Conservation (phyloP, 345 rosid species). For the Salix exigua region DNA sequence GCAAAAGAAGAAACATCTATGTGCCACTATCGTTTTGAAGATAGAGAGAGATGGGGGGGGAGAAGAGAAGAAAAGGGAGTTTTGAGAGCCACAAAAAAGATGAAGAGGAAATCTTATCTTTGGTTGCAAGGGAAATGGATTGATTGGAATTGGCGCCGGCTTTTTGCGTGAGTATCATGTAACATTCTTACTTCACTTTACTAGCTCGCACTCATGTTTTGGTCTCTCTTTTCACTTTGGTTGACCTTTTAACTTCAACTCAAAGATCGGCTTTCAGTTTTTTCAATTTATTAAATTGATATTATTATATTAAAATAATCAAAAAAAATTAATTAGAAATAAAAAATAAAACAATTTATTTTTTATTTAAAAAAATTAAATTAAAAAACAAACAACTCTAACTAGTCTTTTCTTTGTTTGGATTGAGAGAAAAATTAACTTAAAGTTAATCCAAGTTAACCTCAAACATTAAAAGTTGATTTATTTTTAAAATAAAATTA, state of each 20-base stretch:
- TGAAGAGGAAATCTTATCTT: constrained; percentile 23
- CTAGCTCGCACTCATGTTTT: not conserved
- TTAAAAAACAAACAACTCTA: too few relatives aligned
- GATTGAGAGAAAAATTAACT: too few relatives aligned
- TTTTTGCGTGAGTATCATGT: not conserved
- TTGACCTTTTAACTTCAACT: not conserved
- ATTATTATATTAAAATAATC: too few relatives aligned
- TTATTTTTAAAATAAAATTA: too few relatives aligned
- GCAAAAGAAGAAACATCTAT: not conserved
- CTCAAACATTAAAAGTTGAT: too few relatives aligned
- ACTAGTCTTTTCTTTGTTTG: too few relatives aligned
- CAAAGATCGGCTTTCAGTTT: not conserved
- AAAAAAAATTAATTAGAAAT: too few relatives aligned
- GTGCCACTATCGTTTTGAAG: not conserved
- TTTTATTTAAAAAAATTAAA: too few relatives aligned
- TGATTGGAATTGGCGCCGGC: constrained; percentile 36
- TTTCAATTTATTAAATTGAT: too few relatives aligned
- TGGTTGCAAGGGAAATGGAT: not conserved
- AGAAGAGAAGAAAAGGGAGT: not conserved
- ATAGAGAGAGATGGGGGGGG: not conserved
- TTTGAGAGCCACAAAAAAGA: constrained; percentile 15
- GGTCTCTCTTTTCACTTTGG: not conserved
- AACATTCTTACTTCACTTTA: not conserved
- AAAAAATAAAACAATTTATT: too few relatives aligned
- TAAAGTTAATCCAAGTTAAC: too few relatives aligned